Evolutionary conservation across 495 filamentous ascomycete genomes (phyloP).

Genomic region (Paragyromitra xinjiangensis): DNA sequence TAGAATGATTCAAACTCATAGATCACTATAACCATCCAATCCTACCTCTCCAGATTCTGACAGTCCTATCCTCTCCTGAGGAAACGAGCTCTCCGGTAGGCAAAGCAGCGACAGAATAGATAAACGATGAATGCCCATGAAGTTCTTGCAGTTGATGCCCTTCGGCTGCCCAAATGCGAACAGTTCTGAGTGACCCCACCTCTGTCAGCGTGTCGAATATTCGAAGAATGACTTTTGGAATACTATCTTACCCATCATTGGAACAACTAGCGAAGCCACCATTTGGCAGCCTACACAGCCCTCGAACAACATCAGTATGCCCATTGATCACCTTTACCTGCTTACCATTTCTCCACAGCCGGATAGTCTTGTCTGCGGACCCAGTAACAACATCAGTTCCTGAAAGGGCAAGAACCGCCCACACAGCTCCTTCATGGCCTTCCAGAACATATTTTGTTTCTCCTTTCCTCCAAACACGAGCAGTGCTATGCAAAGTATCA

Average conservation of each 20-base stretch:
- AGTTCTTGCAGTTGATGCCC: constrained; percentile 77
- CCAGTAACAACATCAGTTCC: constrained; percentile 83
- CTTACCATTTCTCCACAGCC: constrained; percentile 78
- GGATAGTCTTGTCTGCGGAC: constrained; percentile 88
- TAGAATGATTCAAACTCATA: background rate
- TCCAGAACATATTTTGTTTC: constrained; percentile 74
- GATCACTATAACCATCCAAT: background rate
- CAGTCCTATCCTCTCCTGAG: constrained; percentile 90
- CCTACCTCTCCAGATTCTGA: constrained; percentile 82
- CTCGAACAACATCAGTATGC: constrained; percentile 80
- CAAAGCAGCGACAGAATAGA: constrained; percentile 82
- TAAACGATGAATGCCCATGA: constrained; percentile 91
- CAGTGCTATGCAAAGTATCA: constrained; percentile 51
- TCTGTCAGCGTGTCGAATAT: constrained; percentile 33
- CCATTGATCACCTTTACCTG: constrained; percentile 74
- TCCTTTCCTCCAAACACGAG: constrained; percentile 66
- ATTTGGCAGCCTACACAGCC: constrained; percentile 80
- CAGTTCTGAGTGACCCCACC: constrained; percentile 56
- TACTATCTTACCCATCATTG: constrained; percentile 54
- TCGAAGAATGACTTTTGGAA: background rate
- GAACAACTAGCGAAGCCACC: constrained; percentile 60
- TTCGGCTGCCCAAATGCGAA: constrained; percentile 82
- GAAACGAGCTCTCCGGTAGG: constrained; percentile 90
- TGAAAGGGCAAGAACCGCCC: constrained; percentile 88
- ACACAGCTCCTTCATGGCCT: constrained; percentile 82